Evolutionary conservation across 1,284 basidiomycete genomes (phyloP).

Genomic region (Trichosporon sp.): DNA sequence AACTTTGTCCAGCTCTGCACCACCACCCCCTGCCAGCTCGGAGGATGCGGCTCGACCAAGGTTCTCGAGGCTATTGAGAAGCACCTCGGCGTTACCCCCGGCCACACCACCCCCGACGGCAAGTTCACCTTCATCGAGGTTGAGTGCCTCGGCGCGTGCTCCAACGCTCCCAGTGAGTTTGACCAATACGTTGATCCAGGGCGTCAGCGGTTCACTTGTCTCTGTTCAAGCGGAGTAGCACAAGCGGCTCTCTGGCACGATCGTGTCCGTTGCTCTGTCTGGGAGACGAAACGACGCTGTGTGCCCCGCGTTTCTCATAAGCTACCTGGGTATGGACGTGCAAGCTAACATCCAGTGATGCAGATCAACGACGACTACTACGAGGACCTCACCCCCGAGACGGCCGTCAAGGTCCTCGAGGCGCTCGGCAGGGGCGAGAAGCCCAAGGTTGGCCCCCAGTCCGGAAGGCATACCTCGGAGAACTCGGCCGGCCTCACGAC

Average conservation of each 20-base stretch:
- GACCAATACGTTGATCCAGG: too few relatives aligned
- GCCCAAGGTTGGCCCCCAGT: constrained; percentile 90
- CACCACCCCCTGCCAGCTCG: constrained; percentile 96
- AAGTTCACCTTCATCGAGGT: constrained; percentile 98
- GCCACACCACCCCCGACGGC: constrained; percentile 89
- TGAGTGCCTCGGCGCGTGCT: constrained; percentile 97
- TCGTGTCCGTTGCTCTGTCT: too few relatives aligned
- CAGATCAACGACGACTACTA: constrained; percentile 96
- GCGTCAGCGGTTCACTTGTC: too few relatives aligned
- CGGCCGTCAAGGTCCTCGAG: constrained; percentile 84
- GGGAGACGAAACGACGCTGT: too few relatives aligned
- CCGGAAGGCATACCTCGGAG: constrained; percentile 80
- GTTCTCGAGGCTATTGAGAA: constrained; percentile 83
- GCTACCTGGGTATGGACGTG: too few relatives aligned
- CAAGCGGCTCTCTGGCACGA: too few relatives aligned
- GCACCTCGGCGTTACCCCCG: constrained; percentile 81
- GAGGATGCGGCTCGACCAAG: constrained; percentile 77
- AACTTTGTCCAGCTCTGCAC: constrained; percentile 98
- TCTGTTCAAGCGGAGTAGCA: too few relatives aligned
- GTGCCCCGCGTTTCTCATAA: too few relatives aligned
- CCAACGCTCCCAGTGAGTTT: constrained; percentile 82
- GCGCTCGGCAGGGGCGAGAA: constrained; percentile 82
- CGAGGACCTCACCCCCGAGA: constrained; percentile 93
- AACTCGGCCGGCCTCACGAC: constrained; percentile 87
- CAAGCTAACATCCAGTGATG: constrained; percentile 64